Base-by-base conservation (phyloP, 2,329 filamentous ascomycete genomes). In the Trichoderma endophyticum region DNA sequence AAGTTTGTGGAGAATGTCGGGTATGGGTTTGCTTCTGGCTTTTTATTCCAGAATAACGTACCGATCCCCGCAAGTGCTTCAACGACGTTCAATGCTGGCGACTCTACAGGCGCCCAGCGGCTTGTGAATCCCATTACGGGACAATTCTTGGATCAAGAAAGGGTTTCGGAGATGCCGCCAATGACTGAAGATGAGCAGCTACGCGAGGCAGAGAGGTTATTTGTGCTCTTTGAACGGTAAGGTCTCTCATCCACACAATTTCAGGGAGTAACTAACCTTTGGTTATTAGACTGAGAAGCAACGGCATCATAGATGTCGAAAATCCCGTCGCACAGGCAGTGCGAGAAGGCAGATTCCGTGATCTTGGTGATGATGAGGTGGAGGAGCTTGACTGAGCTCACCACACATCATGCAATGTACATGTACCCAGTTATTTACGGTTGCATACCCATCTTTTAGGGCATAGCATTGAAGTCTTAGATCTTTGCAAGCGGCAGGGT, bases 171-270 rank as follows among this genome's bases (percentile, higher is more conserved):
- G 4, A 81, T 84, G 12, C 89, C 90, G 1, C 89, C 92, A 63
- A 97, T 98, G 95, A 96, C 92, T 0, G 85, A 93, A 61, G 94
- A 95, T 75, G 95, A 98, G 83, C 98, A 95, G 81, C 93, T 97
- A 80, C 86, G 93, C 72, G 96, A 99, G 79, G 95, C 95, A 0
- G 95, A 98, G 81, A 88, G 90, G 71, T 82, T 98, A 1, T 98
- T 97, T 82, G 94, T 97, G 14, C 83, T 98, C 3, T 98, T 98
- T 81, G 94, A 98, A 81, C 88, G 93, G 91, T 92, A 83, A 74
- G 83, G 75, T 24, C 28, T 43, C 39, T 26, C 28, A 8, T 12
- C 30, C 18, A 51, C 4, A 14, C 1, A 21, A 9, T 6, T 39
- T 6, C 43, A 43, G 26, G 6, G 48, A 28, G 18, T 70, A 24